A percentile compares a stretch with the other conserved stretches of the same genome.
Evolutionary conservation across 306 rosid species (phyloP).

Genomic region (Cucumis hystrix): DNA sequence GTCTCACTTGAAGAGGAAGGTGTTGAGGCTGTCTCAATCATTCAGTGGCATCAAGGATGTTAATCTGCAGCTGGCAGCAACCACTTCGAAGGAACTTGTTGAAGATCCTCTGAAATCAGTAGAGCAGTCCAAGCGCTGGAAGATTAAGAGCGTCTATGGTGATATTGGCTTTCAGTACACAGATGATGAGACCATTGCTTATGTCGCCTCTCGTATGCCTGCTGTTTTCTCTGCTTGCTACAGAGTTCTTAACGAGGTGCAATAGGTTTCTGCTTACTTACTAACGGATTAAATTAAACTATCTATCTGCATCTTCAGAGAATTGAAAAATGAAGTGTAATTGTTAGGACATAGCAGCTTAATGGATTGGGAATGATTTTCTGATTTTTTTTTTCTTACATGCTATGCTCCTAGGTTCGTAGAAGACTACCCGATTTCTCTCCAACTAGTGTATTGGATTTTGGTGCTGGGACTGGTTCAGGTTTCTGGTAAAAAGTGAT

Average conservation of each 20-base stretch:
- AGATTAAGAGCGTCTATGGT: slow-evolving; percentile 77
- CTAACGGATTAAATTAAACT: not conserved
- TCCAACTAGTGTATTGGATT: slow-evolving; percentile 68
- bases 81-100: slow-evolving; percentile 53
- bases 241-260: slow-evolving; percentile 83
- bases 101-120: slow-evolving; percentile 68
- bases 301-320: not conserved
- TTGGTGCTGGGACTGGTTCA: slow-evolving; percentile 94
- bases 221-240: slow-evolving; percentile 89
- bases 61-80: slow-evolving; percentile 39
- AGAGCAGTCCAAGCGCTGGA: slow-evolving; percentile 78
- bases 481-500: slow-evolving; percentile 64
- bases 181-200: slow-evolving; percentile 72
- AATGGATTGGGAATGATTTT: not conserved
- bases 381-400: not conserved
- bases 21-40: slow-evolving; percentile 58
- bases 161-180: slow-evolving; percentile 66
- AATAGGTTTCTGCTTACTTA: not conserved
- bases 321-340: not conserved
- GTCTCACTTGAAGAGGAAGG: slow-evolving; percentile 77
- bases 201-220: slow-evolving; percentile 91
- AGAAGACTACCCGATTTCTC: slow-evolving; percentile 77
- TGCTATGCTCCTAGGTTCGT: slow-evolving; percentile 34
- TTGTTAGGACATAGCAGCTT: not conserved
- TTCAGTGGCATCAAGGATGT: slow-evolving; percentile 59